phyloP scores from a whole-genome alignment of 1,139 yeast species.

The Magnusiomyces suaveolens region DNA sequence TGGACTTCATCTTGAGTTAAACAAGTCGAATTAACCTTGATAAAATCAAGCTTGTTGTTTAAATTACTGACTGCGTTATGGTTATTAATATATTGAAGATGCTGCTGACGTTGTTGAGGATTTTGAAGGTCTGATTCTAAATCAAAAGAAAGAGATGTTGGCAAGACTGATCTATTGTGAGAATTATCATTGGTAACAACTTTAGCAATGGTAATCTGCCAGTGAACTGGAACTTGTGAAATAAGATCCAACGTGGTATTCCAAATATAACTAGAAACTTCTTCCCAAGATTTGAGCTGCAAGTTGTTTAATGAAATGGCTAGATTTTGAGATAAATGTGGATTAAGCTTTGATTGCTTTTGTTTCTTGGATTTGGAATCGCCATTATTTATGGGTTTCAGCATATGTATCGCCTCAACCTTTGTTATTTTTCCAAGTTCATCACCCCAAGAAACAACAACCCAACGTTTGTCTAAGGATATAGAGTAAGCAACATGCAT shows the following conservation, averaged over 20 bases:
- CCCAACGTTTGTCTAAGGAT: constrained; percentile 73
- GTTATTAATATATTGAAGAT: background rate
- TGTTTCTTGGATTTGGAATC: background rate
- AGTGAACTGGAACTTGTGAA: constrained; percentile 19
- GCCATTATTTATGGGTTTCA: background rate
- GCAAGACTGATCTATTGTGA: background rate
- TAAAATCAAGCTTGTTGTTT: background rate
- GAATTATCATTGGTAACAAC: constrained; percentile 17
- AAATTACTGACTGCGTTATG: background rate
- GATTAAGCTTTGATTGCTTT: background rate
- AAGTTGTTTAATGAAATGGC: background rate
- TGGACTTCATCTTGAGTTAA: background rate
- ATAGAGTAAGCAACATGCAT: constrained; percentile 80
- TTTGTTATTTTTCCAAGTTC: constrained; percentile 60
- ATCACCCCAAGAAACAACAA: constrained; percentile 84
- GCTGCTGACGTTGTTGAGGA: background rate
- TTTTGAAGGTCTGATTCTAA: background rate
- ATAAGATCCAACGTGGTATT: constrained; percentile 38
- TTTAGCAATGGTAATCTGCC: constrained; percentile 31
- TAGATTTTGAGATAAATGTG: background rate
- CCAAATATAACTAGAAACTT: constrained; percentile 54
- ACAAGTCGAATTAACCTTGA: background rate
- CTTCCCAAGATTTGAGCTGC: constrained; percentile 29
- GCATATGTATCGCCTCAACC: constrained; percentile 39
- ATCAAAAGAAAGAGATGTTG: background rate